Conservation (phyloP, 2,329 filamentous ascomycete genomes). For the Monosporascus sp. region DNA sequence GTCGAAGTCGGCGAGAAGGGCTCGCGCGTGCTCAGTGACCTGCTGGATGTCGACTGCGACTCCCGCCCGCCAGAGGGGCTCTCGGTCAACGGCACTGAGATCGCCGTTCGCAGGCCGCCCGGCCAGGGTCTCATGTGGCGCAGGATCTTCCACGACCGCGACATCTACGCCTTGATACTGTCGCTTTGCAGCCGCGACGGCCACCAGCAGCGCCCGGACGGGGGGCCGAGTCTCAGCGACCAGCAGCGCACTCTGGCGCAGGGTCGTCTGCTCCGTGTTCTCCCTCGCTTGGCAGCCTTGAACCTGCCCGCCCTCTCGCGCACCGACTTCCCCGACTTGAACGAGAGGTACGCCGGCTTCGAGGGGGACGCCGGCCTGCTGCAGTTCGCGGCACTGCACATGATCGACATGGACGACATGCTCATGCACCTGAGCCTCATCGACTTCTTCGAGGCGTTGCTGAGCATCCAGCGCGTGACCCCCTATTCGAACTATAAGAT, state of each 20-base stretch:
- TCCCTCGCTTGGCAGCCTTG: slow-evolving; percentile 44
- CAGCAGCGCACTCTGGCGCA: slow-evolving; percentile 46
- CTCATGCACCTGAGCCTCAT: slow-evolving; percentile 47
- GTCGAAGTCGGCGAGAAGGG: slow-evolving; percentile 53
- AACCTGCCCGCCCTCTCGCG: slow-evolving; percentile 36
- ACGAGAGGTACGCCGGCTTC: slow-evolving; percentile 17
- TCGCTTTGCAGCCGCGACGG: slow-evolving; percentile 28
- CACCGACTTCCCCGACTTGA: slow-evolving; percentile 32
- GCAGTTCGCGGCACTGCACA: slow-evolving; percentile 45
- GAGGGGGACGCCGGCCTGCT: slow-evolving; percentile 35
- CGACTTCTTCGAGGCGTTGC: slow-evolving; percentile 48
- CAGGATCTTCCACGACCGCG: slow-evolving; percentile 41
- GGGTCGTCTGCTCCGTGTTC: slow-evolving; percentile 45
- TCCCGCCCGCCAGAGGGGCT: slow-evolving; percentile 23
- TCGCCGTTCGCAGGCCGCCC: slow-evolving; percentile 33
- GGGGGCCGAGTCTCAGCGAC: slow-evolving; percentile 15
- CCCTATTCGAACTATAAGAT: slow-evolving; percentile 32
- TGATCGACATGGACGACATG: slow-evolving; percentile 44
- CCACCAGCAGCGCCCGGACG: slow-evolving; percentile 15
- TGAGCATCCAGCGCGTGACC: slow-evolving; percentile 42
- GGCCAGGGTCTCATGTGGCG: slow-evolving; percentile 52
- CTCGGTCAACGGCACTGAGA: slow-evolving; percentile 29
- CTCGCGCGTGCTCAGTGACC: slow-evolving; percentile 43
- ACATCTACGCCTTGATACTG: slow-evolving; percentile 41
- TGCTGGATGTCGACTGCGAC: slow-evolving; percentile 52